Evolutionary conservation across 208 protist species (phyloP), one percentile per base, ranked within the genome.

Genomic region (Leishmania arabica): DNA sequence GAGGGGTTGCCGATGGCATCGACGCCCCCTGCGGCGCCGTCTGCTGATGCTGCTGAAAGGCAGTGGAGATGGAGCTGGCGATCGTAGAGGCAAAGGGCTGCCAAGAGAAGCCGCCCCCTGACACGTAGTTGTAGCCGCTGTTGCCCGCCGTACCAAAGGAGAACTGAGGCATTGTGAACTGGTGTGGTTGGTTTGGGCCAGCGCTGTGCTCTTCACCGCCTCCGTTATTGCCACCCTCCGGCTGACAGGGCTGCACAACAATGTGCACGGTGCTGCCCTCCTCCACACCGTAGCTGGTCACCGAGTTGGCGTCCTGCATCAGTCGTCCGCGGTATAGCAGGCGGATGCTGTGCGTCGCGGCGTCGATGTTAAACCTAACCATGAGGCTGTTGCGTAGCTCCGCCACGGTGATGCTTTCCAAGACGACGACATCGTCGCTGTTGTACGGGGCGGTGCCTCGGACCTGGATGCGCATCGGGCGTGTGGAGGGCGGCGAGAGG

Each of bases 201-300:
- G 58, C 53, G 64, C 34, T 68, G 74, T 27, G 54, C 24, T 37
- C 42, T 24, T 66, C 53, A 60, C 71, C n/a, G 37, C 66, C 69
- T 34, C 49, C 51, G 71, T 15, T 53, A 64, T 1, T 73, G 47
- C 47, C 40, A 75, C 53, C 42, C 17, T 62, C 71, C 9, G 76
- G 34, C 15, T 51, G 56, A 11, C 42, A 69, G 37, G 77, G 34
- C 70, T 85, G 79, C 51, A 89, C 82, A 8, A 93, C 90, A 42
- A 93, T 76, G 78, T 93, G 85, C 37, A 93, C 72, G 13, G 80
- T 84, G 66, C 68, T 82, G 73, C 79, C 82, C 31, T 91, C 83
- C 27, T 79, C 70, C 49, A 91, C 80, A 80, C 79, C 75, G 84
- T 89, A 89, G 77, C 60, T 82, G 45, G 54, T 47, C 68, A 93